These are phyloP conservation scores for Cercis canadensis DNA, from an alignment of 306 rosid species.

Conservation along the genomic window DNA sequence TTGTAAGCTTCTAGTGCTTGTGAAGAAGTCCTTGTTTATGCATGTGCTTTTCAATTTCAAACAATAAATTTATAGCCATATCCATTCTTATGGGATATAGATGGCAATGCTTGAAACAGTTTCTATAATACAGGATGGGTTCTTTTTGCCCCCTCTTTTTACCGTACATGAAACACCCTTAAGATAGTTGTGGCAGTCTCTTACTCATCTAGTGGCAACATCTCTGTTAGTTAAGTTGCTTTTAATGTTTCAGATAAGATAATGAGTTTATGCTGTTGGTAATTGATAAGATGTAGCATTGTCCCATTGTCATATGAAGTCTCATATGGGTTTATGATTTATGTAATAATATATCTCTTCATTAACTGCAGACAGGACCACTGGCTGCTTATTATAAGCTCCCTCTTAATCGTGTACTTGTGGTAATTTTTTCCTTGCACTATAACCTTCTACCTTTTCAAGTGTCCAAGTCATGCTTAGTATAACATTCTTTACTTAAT, in stretches of 20 bases:
- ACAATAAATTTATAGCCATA: not conserved
- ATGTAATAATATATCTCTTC: conserved; percentile 25
- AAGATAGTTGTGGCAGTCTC: conserved; percentile 3
- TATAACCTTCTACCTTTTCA: not conserved
- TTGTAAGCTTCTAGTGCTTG: not conserved
- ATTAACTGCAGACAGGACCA: conserved; percentile 75
- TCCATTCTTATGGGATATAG: not conserved
- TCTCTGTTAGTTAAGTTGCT: conserved; percentile 1
- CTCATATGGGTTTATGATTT: conserved; percentile 28
- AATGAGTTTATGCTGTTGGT: too few relatives aligned
- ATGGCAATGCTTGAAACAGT: not conserved
- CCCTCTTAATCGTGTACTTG: conserved; percentile 89
- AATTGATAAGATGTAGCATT: not conserved
- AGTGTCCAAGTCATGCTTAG: conserved; percentile 12
- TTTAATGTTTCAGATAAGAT: conserved; percentile 7
- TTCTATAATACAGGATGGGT: not conserved
- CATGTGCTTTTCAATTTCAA: conserved; percentile 1
- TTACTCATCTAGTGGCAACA: not conserved
- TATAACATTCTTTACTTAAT: conserved; percentile 13
- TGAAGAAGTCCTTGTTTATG: not conserved
- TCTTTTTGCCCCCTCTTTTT: conserved; percentile 1
- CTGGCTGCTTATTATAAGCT: conserved; percentile 95
- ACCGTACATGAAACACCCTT: not conserved
- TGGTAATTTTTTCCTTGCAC: conserved; percentile 55
- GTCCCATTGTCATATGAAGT: not conserved